phyloP scores from a whole-genome alignment of 306 rosid genomes.

The Rosa rugosa region DNA sequence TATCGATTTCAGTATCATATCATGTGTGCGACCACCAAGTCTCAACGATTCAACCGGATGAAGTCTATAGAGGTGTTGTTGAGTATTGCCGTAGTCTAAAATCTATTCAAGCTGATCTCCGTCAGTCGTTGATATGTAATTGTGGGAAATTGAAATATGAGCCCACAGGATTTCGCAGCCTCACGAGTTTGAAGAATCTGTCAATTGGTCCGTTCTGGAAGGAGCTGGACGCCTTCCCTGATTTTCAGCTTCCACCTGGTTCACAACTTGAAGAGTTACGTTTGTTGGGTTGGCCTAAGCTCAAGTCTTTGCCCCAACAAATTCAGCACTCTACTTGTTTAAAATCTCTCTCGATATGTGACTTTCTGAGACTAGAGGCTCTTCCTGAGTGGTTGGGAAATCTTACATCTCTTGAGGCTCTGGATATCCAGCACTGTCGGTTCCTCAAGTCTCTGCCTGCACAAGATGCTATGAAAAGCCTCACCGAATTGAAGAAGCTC shows the following conservation, averaged over 20 bases:
- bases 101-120: neutral
- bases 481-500: neutral
- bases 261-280: neutral
- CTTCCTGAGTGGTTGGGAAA: neutral
- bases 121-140: neutral
- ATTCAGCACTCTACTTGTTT: neutral
- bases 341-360: accelerated
- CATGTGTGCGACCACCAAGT: too few relatives aligned
- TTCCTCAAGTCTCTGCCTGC: neutral
- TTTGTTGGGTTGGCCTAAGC: neutral
- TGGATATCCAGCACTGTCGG: too few relatives aligned
- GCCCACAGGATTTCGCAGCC: too few relatives aligned
- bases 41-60: too few relatives aligned
- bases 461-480: neutral
- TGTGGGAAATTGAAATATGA: neutral
- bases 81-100: too few relatives aligned
- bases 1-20: too few relatives aligned
- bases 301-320: neutral
- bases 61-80: too few relatives aligned
- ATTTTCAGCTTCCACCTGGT: neutral
- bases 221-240: neutral
- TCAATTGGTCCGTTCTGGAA: neutral
- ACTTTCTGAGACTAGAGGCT: neutral
- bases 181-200: neutral
- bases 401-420: neutral